Percentiles rank a stretch among this genome's conserved stretches.
Evolutionary conservation across 2,329 filamentous ascomycete species (phyloP).

Genomic region (Alternaria gansuensis): DNA sequence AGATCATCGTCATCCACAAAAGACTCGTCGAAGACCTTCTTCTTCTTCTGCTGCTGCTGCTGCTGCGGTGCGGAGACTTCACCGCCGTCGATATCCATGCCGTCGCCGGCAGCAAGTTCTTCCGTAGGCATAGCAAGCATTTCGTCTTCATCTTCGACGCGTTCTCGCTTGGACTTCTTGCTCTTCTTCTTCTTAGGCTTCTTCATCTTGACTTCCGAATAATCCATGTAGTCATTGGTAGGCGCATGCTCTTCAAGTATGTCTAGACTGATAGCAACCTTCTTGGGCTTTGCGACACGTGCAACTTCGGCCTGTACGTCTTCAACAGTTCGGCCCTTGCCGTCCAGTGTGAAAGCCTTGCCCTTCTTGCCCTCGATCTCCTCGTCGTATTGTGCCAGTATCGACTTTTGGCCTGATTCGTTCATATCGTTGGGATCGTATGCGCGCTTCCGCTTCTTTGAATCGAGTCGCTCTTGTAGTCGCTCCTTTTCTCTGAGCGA

Average conservation of each 20-base stretch:
- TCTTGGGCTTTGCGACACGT: conserved; percentile 65
- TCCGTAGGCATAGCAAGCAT: conserved; percentile 56
- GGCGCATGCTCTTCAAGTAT: conserved; percentile 70
- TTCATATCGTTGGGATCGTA: conserved; percentile 85
- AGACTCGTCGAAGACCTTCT: conserved; percentile 70
- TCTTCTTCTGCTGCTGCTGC: conserved; percentile 66
- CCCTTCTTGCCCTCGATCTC: conserved; percentile 90
- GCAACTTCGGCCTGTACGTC: conserved; percentile 68
- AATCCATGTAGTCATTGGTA: conserved; percentile 86
- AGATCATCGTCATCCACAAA: conserved; percentile 93
- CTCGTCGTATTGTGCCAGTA: conserved; percentile 93
- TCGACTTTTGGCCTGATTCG: conserved; percentile 69
- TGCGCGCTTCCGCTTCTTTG: conserved; percentile 88
- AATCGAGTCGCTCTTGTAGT: conserved; percentile 76
- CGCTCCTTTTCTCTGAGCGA: conserved; percentile 76
- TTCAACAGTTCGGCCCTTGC: conserved; percentile 70
- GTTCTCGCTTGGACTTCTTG: conserved; percentile 46
- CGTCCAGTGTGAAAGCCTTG: conserved; percentile 87
- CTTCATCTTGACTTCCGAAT: conserved; percentile 88
- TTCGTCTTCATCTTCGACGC: conserved; percentile 66
- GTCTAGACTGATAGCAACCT: conserved; percentile 79
- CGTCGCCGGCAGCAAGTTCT: conserved; percentile 34
- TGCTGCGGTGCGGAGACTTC: conserved; percentile 38
- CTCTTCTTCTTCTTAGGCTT: conserved; percentile 57
- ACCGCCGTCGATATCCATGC: conserved; percentile 77